Conservation (phyloP, 768 basidiomycete species). For the Crepidotus variabilis region DNA sequence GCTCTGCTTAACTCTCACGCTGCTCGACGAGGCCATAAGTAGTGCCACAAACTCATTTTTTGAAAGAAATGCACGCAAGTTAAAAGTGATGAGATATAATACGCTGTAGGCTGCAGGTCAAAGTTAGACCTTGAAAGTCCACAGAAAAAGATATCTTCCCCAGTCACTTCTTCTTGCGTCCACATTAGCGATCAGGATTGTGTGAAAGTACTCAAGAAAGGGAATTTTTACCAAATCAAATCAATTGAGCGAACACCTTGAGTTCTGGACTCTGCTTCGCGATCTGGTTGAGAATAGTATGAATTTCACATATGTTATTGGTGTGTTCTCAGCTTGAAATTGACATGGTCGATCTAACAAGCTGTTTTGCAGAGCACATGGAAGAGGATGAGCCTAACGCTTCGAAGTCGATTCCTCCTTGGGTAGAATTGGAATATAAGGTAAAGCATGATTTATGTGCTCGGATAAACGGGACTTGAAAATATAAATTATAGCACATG, state of each 20-base stretch:
- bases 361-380: constrained; percentile 72
- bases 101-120: no score
- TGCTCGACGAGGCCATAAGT: neutral
- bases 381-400: constrained; percentile 77
- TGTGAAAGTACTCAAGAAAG: no score
- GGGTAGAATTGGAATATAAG: constrained; percentile 92
- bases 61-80: no score
- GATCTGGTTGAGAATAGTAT: constrained; percentile 20
- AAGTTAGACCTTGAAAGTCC: no score
- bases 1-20: neutral
- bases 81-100: no score
- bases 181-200: no score
- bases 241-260: no score
- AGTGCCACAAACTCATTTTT: no score
- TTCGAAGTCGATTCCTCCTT: constrained; percentile 71
- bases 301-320: constrained; percentile 55
- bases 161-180: no score
- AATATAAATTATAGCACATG: constrained; percentile 62
- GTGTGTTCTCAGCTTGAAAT: constrained; percentile 23
- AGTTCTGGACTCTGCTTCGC: constrained; percentile 1
- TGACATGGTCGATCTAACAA: neutral
- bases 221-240: no score
- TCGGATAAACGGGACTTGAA: neutral
- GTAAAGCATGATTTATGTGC: constrained; percentile 34
- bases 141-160: no score